Conservation (phyloP, 202 grass and related monocot genomes). For the Saccharum hybrid region DNA sequence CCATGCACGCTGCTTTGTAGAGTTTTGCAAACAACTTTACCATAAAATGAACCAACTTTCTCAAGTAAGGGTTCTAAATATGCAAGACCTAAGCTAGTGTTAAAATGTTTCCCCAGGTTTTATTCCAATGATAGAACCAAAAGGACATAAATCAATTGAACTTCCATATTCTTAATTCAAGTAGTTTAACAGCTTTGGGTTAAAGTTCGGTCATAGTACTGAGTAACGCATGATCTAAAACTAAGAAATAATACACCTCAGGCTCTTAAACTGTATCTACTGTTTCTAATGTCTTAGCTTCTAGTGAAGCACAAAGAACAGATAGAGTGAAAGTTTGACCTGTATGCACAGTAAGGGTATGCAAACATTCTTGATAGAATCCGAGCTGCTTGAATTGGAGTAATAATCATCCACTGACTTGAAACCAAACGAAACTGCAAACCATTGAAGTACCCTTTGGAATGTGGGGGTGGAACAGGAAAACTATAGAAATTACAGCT, state of each 20-base stretch:
- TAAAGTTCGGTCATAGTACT: neutral
- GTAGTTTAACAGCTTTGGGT: neutral
- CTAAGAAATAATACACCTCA: neutral
- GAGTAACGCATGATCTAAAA: neutral
- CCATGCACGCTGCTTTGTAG: slow-evolving; percentile 5
- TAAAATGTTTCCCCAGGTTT: slow-evolving; percentile 5
- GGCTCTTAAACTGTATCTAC: neutral
- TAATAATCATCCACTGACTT: slow-evolving; percentile 99
- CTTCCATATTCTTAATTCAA: slow-evolving; percentile 14
- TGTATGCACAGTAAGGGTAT: slow-evolving; percentile 96
- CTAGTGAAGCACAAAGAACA: slow-evolving; percentile 22
- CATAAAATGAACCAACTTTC: neutral
- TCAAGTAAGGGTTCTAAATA: slow-evolving; percentile 33
- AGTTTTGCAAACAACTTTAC: slow-evolving; percentile 1
- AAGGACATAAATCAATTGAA: neutral
- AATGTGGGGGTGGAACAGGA: slow-evolving; percentile 7
- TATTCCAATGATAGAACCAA: neutral
- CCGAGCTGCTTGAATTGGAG: slow-evolving; percentile 88
- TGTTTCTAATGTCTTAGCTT: slow-evolving; percentile 7
- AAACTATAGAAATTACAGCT: slow-evolving; percentile 11
- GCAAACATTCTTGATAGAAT: slow-evolving; percentile 78
- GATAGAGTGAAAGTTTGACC: slow-evolving; percentile 53
- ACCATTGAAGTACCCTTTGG: slow-evolving; percentile 33
- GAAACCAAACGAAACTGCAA: slow-evolving; percentile 98
- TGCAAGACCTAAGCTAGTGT: slow-evolving; percentile 14